Conservation (phyloP, 768 basidiomycete species). For the Mycena alexandri region DNA sequence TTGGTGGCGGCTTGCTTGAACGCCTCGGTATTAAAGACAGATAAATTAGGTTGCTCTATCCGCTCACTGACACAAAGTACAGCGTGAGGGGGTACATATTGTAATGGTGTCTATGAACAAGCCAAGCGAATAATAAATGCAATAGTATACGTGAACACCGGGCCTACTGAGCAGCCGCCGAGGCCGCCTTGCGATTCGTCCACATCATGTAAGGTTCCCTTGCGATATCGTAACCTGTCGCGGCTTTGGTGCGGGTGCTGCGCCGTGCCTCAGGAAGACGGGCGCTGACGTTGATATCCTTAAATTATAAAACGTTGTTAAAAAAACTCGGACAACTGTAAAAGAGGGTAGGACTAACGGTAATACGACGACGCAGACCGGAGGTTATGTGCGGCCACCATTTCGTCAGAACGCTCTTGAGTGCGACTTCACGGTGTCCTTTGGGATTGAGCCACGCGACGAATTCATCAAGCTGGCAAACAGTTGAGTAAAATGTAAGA, state of each 20-base stretch:
- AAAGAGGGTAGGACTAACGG: constrained; percentile 61
- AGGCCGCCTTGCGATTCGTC: constrained; percentile 79
- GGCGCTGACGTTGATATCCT: constrained; percentile 80
- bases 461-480: constrained; percentile 80
- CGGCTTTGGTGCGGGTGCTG: constrained; percentile 76
- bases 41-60: constrained; percentile 33
- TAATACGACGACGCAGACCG: constrained; percentile 80
- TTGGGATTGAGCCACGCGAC: constrained; percentile 92
- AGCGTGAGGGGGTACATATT: constrained; percentile 32
- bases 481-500: constrained; percentile 30
- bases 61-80: constrained; percentile 9
- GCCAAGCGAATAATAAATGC: constrained; percentile 30
- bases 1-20: neutral
- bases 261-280: constrained; percentile 85
- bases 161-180: constrained; percentile 54
- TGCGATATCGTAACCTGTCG: constrained; percentile 69
- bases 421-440: constrained; percentile 87
- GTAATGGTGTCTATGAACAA: constrained; percentile 36
- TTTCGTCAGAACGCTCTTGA: constrained; percentile 82
- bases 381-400: constrained; percentile 88
- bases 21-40: constrained; percentile 23
- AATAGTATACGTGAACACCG: constrained; percentile 16
- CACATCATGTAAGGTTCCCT: constrained; percentile 91
- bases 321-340: constrained; percentile 17
- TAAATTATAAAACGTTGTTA: constrained; percentile 30